Base-by-base conservation (phyloP, 1,284 basidiomycete species). In the Cutaneotrichosporon daszewskae region DNA sequence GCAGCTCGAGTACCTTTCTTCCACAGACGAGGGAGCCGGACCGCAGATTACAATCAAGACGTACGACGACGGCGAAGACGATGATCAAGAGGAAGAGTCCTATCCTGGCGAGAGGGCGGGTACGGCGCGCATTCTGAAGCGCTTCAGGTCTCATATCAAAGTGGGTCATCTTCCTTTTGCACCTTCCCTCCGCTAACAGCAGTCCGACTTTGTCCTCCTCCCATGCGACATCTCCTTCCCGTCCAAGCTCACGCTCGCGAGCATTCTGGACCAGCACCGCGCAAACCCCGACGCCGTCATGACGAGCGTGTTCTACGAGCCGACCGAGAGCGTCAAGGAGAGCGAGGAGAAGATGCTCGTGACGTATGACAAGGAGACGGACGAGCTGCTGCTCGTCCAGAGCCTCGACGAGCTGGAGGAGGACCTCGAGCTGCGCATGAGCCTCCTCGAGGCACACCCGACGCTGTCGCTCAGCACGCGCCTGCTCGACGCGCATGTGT, bases 221-320 rank as follows among this genome's bases (percentile, higher is more conserved):
- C 85, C 91, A 2, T 94, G 89, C 66, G 91, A 96, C 69, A 84
- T 95, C 43, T 77, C 90, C 16, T 82, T 89, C 10, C 84, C 87
- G 0, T 74, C 81, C 1, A 72, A 78, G 0, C 76, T 94, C 20
- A 75, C 84, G 6, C 77, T 96, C 17, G 77, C 78, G 23, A 74
- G 72, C 0, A 70, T 95, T 1, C 73, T 95, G 26, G 83, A 95
- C 69, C 83, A 82, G 59, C 92, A 92, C 68, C 79, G 91, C 79
- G 87, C 65, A 66, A 77, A 27, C 75, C 84, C 65, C 77, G 80
- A 43, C 73, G 67, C 83, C 2, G 79, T 94, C 37, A 78, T 83
- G 1, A 89, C 87, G 0, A 76, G 82, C 1, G 83, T 86, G 49
- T 88, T 89, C 76, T 86, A 84, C 60, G 79, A 85, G 23, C 69